Evolutionary conservation across 768 basidiomycete species (phyloP), one percentile per base, ranked within the genome.

Genomic region (Chalciporus piperatus): DNA sequence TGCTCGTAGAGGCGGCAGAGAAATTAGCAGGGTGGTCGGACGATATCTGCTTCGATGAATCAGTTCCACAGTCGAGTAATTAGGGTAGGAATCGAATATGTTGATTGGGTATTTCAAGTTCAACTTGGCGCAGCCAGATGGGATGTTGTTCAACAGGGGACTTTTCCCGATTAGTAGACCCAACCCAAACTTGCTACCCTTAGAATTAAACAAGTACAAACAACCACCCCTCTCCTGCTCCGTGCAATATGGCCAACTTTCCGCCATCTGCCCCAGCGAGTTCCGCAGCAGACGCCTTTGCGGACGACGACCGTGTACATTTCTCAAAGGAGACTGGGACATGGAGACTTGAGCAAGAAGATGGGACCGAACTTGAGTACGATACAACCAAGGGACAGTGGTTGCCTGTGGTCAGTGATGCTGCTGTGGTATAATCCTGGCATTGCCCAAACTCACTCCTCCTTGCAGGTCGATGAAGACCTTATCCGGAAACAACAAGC

Each of bases 301-400:
- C 83, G 45, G 75, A 81, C 38, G 93, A 97, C 71, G 87, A 87
- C 52, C 83, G 81, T 54, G 81, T 94, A 12, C 87, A 92, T 70
- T 91, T 88, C 66, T 87, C 88, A 47, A 86, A 79, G 61, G 76
- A 77, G 38, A 74, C 83, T 5, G 80, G 80, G 46, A 87, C 90
- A 60, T 98, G 92, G 92, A 83, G 85, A 54, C 84, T 87, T 64
- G 96, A 99, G 67, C 83, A 92, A 62, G 89, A 90, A 43, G 89
- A 94, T 60, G 94, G 91, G 16, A 71, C 78, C n/a, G 95, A 97
- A 67, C 78, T 91, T 63, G 96, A 98, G 72, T 98, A 87, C 73
- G 90, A 93, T 65, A 69, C 78, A 30, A 64, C 69, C 10, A 92
- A 89, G 63, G 83, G 82, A 12, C 74, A 74, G 27, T 98, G 96